Evolutionary conservation across 768 basidiomycete species (phyloP).

Genomic region (Amanita rimosa): DNA sequence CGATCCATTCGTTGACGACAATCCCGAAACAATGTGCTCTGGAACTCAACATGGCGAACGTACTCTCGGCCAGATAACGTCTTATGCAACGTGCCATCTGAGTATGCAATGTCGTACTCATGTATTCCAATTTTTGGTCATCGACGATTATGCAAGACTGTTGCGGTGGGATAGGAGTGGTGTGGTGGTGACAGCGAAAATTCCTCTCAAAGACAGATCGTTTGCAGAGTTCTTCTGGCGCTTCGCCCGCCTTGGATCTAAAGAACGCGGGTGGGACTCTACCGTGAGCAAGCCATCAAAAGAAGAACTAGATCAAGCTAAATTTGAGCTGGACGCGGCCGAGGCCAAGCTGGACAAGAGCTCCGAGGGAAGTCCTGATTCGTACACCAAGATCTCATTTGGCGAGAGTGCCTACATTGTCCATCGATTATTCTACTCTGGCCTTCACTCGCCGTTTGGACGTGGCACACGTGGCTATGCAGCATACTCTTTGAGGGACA

Average conservation of each 20-base stretch:
- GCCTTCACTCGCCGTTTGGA: background rate
- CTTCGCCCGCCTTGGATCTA: background rate
- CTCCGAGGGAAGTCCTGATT: no score
- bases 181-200: background rate
- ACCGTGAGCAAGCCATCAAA: background rate
- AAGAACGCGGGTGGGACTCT: background rate
- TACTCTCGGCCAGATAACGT: background rate
- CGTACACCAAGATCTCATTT: no score
- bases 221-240: background rate
- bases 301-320: background rate
- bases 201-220: background rate
- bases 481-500: background rate
- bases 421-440: background rate
- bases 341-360: no score
- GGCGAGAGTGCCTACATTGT: background rate
- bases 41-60: background rate
- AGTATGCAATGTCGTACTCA: background rate
- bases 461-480: background rate
- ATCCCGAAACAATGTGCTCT: background rate
- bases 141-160: background rate
- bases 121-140: background rate
- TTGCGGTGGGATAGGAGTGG: background rate
- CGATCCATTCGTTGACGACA: background rate
- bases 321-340: background rate
- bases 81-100: background rate